Evolutionary conservation across 1,284 basidiomycete genomes (phyloP).

Genomic region (Boletus mariae): DNA sequence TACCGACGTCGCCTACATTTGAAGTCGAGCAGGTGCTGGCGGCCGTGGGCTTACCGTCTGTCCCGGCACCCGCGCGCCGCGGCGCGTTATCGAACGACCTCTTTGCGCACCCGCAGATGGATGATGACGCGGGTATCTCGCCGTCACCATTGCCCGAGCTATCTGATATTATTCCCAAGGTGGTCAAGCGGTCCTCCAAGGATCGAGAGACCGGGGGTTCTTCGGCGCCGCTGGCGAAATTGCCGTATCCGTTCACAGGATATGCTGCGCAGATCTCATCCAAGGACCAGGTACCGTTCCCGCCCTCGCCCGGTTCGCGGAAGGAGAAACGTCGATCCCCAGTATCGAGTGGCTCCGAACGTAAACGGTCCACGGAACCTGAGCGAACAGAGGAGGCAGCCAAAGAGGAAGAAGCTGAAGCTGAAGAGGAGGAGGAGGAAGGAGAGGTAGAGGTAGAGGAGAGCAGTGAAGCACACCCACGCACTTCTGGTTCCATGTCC

Average conservation of each 20-base stretch:
- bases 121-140: slow-evolving; percentile 19
- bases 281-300: slow-evolving; percentile 65
- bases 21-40: slow-evolving; percentile 69
- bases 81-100: slow-evolving; percentile 57
- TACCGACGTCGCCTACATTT: slow-evolving; percentile 35
- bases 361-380: slow-evolving; percentile 15
- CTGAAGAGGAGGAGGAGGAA: slow-evolving; percentile 39
- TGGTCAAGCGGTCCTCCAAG: slow-evolving; percentile 38
- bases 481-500: slow-evolving; percentile 73
- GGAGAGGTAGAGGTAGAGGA: slow-evolving; percentile 37
- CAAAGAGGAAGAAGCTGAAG: slow-evolving; percentile 37
- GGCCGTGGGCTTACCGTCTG: slow-evolving; percentile 58
- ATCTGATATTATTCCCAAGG: slow-evolving; percentile 43
- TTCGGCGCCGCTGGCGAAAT: slow-evolving; percentile 38
- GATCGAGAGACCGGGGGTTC: slow-evolving; percentile 35
- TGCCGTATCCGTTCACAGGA: slow-evolving; percentile 63
- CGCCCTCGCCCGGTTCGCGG: slow-evolving; percentile 52
- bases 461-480: slow-evolving; percentile 45
- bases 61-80: slow-evolving; percentile 49
- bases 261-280: slow-evolving; percentile 55
- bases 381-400: slow-evolving; percentile 36
- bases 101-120: slow-evolving; percentile 49
- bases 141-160: slow-evolving; percentile 34
- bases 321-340: slow-evolving; percentile 33
- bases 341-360: slow-evolving; percentile 16